Evolutionary conservation across 1,284 basidiomycete species (phyloP).

Genomic region (Xerocomus minutiporus): DNA sequence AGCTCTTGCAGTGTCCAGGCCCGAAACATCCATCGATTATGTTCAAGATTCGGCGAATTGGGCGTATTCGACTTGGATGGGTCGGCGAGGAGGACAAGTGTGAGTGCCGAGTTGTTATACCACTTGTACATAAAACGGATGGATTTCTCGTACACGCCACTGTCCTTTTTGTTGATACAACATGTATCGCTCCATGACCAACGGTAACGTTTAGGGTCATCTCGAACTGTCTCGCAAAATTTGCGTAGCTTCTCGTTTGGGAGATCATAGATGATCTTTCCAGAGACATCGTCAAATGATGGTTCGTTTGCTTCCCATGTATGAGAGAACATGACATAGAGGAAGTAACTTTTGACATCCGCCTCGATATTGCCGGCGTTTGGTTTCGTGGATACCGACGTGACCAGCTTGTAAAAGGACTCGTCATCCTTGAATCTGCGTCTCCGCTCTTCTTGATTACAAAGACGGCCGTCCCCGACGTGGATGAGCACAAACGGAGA

Average conservation of each 20-base stretch:
- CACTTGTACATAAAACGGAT: conserved; percentile 21
- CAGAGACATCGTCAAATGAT: conserved; percentile 4
- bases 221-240: conserved; percentile 9
- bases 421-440: conserved; percentile 2
- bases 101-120: conserved; percentile 17
- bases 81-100: conserved; percentile 12
- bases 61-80: background rate
- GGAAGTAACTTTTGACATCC: conserved; percentile 10
- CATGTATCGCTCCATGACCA: conserved; percentile 17
- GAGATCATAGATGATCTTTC: conserved; percentile 3
- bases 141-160: conserved; percentile 1
- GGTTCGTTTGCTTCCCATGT: conserved; percentile 17
- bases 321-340: conserved; percentile 24
- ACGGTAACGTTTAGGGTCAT: background rate
- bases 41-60: background rate
- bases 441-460: background rate
- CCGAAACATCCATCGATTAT: conserved; percentile 20
- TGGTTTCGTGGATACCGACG: background rate
- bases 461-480: conserved; percentile 7
- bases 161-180: conserved; percentile 10
- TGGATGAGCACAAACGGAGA: conserved; percentile 15
- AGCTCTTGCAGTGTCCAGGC: conserved; percentile 18
- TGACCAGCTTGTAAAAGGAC: conserved; percentile 10
- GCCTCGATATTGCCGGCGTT: background rate
- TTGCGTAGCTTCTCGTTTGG: conserved; percentile 10